Evolutionary conservation across 768 basidiomycete genomes (phyloP), one percentile per base, ranked within the genome.

Genomic region (Hortiboletus flavorubellus): DNA sequence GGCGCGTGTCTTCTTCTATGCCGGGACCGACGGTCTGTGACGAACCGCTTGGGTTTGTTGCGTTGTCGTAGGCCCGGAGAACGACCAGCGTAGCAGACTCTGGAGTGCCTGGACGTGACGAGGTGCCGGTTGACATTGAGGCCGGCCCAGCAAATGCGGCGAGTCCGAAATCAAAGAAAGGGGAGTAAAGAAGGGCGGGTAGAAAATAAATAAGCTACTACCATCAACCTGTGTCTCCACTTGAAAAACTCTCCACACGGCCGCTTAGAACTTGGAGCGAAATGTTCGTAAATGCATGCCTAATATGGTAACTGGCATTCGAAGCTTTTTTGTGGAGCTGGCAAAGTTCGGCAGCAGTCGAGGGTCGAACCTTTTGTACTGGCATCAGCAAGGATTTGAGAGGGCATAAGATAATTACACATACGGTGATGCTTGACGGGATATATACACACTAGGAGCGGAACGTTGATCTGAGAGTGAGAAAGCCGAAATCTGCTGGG

Each of bases 211-310:
- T 41, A 42, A 21, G 31, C n/a, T 56, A 39, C 16, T 52, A n/a
- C 21, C 41, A 48, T 21, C 49, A 43, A 47, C 33, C 39, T 38
- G 43, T 34, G 33, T 46, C 34, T 30, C 51, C 21, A 26, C 26
- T 26, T 26, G 26, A 26, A 37, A 35, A 35, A 35, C 14, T 14
- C 38, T 39, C 16, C 38, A 16, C 40, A 40, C 40, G 39, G 53
- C 51, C 59, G 60, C 55, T 69, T 62, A 63, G 49, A 47, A 52
- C 41, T 50, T 48, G 54, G 39, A 53, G 62, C 54, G 39, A 41
- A 53, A 61, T 16, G 38, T 72, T 71, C 71, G 61, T 72, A 70
- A 70, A 70, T 5, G 54, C 58, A 48, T 69, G 50, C 69, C 69
- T 62, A 49, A 64, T 67, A 46, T 46, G 50, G 69, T 42, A 58